A percentile compares a stretch with the other conserved stretches of the same genome.
Evolutionary conservation across 371 early-diverging fungal species (phyloP).

Genomic region (Circinella umbellata): DNA sequence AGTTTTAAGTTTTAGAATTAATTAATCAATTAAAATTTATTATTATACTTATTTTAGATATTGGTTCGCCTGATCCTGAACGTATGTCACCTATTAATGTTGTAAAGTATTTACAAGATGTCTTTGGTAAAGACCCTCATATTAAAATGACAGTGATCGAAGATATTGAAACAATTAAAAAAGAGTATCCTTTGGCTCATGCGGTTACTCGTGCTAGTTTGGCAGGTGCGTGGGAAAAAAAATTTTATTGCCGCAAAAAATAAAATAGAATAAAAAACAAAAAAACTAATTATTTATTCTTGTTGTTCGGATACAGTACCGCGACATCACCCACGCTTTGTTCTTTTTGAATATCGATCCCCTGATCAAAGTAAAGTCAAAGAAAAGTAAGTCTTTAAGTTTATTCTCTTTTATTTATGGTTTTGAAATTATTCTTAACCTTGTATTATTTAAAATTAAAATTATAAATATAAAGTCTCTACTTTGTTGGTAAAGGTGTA

Average conservation of each 20-base stretch:
- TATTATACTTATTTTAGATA: slow-evolving; percentile 52
- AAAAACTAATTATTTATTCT: not conserved
- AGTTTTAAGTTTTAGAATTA: not conserved
- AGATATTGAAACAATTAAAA: slow-evolving; percentile 68
- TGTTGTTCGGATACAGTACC: slow-evolving; percentile 45
- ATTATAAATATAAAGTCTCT: slow-evolving; percentile 53
- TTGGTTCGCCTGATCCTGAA: slow-evolving; percentile 86
- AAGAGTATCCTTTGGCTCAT: slow-evolving; percentile 85
- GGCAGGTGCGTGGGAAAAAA: slow-evolving; percentile 38
- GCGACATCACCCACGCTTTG: slow-evolving; percentile 79
- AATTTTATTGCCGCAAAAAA: not conserved
- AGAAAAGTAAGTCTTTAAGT: slow-evolving; percentile 73
- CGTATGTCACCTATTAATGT: slow-evolving; percentile 84
- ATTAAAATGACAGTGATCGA: slow-evolving; percentile 69
- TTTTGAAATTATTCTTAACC: not conserved
- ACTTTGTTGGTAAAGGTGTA: slow-evolving; percentile 91
- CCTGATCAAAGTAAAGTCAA: slow-evolving; percentile 77
- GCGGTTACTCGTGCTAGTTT: slow-evolving; percentile 84
- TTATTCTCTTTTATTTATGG: not conserved
- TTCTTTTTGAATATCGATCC: slow-evolving; percentile 79
- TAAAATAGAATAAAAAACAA: not conserved
- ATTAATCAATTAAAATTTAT: not conserved
- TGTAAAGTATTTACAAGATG: slow-evolving; percentile 70
- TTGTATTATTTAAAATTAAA: not conserved
- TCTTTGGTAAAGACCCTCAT: slow-evolving; percentile 50